Conservation (phyloP, 176 grass and related monocot genomes). For the Thinopyrum elongatum region DNA sequence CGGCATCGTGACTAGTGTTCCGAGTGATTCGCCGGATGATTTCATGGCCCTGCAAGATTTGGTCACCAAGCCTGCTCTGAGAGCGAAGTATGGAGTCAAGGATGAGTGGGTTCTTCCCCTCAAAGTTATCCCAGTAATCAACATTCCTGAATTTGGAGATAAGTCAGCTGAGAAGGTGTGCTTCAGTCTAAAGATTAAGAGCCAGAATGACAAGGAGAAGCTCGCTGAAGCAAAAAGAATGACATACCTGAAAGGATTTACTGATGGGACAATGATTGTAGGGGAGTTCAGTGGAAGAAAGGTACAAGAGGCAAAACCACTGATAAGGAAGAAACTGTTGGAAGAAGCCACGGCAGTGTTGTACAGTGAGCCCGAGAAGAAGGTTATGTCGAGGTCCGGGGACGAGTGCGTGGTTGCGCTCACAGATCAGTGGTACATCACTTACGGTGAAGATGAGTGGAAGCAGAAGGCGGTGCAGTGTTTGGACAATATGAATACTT, state of each 20-base stretch:
- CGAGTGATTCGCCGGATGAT: constrained; percentile 76
- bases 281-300: constrained; percentile 61
- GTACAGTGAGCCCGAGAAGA: constrained; percentile 71
- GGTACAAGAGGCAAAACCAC: constrained; percentile 67
- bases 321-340: constrained; percentile 64
- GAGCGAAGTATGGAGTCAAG: constrained; percentile 60
- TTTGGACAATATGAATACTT: constrained; percentile 65
- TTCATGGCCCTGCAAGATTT: constrained; percentile 71
- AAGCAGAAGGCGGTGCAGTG: constrained; percentile 57
- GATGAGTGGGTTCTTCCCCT: constrained; percentile 76
- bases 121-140: constrained; percentile 57
- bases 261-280: constrained; percentile 68
- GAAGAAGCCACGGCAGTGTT: constrained; percentile 45
- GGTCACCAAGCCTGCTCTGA: constrained; percentile 53
- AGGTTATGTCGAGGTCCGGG: constrained; percentile 80
- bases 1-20: constrained; percentile 66
- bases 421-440: constrained; percentile 80
- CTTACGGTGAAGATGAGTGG: constrained; percentile 72
- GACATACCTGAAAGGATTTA: constrained; percentile 79
- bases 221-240: constrained; percentile 71
- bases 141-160: constrained; percentile 81
- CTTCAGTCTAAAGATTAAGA: constrained; percentile 60
- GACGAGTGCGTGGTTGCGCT: constrained; percentile 80
- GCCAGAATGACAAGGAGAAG: constrained; percentile 81
- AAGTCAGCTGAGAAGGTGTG: constrained; percentile 72